Percentiles rank a stretch among this genome's conserved stretches.
Evolutionary conservation across 805 yeast genomes (phyloP).

Genomic region (Monosporozyma unispora): DNA sequence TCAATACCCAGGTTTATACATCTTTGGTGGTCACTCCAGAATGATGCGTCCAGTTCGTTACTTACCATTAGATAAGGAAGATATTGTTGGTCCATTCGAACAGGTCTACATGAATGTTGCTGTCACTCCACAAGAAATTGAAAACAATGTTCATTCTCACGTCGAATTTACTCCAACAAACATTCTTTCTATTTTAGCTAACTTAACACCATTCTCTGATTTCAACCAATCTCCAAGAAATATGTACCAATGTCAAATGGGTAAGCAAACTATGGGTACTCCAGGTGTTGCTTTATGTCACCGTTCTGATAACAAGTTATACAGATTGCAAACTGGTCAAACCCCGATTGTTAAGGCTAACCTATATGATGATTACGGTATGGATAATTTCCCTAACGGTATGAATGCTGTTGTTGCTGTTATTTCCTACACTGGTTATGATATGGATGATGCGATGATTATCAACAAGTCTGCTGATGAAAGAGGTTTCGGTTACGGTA

Average conservation of each 20-base stretch:
- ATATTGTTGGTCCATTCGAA: slow-evolving; percentile 93
- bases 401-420: slow-evolving; percentile 98
- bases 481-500: slow-evolving; percentile 96
- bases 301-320: slow-evolving; percentile 90
- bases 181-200: slow-evolving; percentile 87
- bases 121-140: slow-evolving; percentile 86
- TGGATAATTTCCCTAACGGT: slow-evolving; percentile 98
- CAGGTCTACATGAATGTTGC: slow-evolving; percentile 96
- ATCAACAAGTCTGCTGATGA: slow-evolving; percentile 95
- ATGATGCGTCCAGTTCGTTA: slow-evolving; percentile 95
- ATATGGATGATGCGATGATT: slow-evolving; percentile 99
- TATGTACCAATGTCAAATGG: slow-evolving; percentile 99
- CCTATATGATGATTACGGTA: slow-evolving; percentile 89
- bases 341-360: slow-evolving; percentile 94
- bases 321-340: slow-evolving; percentile 90
- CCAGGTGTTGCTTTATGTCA: slow-evolving; percentile 93
- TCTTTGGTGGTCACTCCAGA: slow-evolving; percentile 88
- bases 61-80: slow-evolving; percentile 73
- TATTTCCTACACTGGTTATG: slow-evolving; percentile 96
- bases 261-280: slow-evolving; percentile 99
- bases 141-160: slow-evolving; percentile 72
- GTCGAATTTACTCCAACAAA: slow-evolving; percentile 95
- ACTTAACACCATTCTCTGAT: slow-evolving; percentile 95
- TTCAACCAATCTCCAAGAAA: slow-evolving; percentile 99
- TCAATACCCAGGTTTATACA: slow-evolving; percentile 90